Conservation (phyloP, 2,329 filamentous ascomycete species). For the Diaporthe citri region DNA sequence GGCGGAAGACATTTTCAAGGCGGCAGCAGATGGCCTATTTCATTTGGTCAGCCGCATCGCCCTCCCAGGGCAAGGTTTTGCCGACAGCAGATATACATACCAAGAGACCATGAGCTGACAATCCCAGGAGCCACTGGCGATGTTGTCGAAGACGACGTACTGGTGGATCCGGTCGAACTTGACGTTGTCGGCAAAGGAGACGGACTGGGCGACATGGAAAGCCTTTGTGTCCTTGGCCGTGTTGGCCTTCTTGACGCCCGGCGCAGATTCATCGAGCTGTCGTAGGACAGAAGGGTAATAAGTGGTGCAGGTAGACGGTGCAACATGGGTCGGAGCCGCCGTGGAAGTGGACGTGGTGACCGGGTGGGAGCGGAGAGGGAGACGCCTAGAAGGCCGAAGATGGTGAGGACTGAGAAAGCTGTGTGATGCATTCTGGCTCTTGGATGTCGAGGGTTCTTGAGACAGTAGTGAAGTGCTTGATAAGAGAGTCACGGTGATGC, state of each 20-base stretch:
- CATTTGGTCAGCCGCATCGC: not conserved
- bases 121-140: conserved; percentile 37
- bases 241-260: conserved; percentile 33
- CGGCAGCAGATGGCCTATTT: conserved; percentile 22
- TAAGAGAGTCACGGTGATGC: not conserved
- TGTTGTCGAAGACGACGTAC: conserved; percentile 36
- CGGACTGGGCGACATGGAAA: conserved; percentile 38
- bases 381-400: conserved; percentile 25
- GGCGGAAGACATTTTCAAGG: conserved; percentile 17
- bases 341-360: conserved; percentile 8
- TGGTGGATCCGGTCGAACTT: conserved; percentile 40
- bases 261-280: conserved; percentile 35
- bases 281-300: conserved; percentile 38
- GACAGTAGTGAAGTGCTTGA: not conserved
- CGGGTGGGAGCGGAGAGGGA: conserved; percentile 26
- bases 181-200: conserved; percentile 37
- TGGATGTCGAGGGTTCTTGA: not conserved
- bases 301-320: conserved; percentile 37
- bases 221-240: conserved; percentile 29
- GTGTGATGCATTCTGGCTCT: conserved; percentile 30
- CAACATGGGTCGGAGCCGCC: conserved; percentile 32
- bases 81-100: not conserved
- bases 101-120: conserved; percentile 41
- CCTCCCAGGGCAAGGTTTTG: no score
- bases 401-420: conserved; percentile 4